Conservation (phyloP, 1,284 basidiomycete species). For the Rhodofomes roseus region DNA sequence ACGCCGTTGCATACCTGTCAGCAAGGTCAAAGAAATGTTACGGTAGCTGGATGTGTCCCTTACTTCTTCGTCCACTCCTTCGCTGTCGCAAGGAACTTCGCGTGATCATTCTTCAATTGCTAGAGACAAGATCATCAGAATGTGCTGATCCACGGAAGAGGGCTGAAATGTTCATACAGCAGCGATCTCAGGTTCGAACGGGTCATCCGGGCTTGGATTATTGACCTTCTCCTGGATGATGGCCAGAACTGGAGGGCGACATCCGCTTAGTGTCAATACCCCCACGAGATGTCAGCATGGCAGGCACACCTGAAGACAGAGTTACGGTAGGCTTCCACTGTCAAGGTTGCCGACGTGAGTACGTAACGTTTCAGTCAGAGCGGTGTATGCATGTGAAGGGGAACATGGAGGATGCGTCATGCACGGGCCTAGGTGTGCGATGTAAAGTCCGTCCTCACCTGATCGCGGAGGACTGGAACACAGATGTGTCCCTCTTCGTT, state of each 20-base stretch:
- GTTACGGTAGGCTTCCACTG: conserved; percentile 91
- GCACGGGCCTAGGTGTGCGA: background rate
- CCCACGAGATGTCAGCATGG: background rate
- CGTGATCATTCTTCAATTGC: conserved; percentile 70
- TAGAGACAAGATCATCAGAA: conserved; percentile 25
- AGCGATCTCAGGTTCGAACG: conserved; percentile 83
- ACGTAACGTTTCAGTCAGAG: background rate
- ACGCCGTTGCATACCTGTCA: conserved; percentile 13
- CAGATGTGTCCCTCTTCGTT: conserved; percentile 88
- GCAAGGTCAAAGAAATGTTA: background rate
- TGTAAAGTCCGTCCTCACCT: conserved; percentile 47
- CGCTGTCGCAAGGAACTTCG: conserved; percentile 68
- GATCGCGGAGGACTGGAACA: conserved; percentile 75
- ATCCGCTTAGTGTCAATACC: background rate
- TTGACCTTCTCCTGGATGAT: conserved; percentile 85
- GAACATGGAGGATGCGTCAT: too few species aligned
- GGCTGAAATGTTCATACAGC: conserved; percentile 42
- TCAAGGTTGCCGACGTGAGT: background rate
- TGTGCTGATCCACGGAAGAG: background rate
- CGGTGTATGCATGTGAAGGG: background rate
- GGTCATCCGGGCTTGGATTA: conserved; percentile 87
- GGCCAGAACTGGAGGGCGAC: conserved; percentile 55
- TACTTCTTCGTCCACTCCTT: conserved; percentile 82
- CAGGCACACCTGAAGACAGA: conserved; percentile 58
- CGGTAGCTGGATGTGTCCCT: background rate